A percentile compares a stretch with the other conserved stretches of the same genome.
Conservation (phyloP, 441 rosid species). For the Syzygium malaccense region DNA sequence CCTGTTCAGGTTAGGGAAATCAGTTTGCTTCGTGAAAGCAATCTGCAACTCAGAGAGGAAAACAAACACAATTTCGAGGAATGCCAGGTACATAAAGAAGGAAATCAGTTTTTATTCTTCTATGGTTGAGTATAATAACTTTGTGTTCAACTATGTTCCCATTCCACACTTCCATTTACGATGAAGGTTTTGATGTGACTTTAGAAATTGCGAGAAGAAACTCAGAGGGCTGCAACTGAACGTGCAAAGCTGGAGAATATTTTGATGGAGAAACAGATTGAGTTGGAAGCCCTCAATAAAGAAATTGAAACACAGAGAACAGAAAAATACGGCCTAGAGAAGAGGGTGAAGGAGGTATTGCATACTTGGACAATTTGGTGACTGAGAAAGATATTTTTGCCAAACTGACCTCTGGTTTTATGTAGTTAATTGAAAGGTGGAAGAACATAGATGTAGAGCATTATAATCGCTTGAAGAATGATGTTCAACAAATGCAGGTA, state of each 20-base stretch:
- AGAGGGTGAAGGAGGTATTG: constrained; percentile 73
- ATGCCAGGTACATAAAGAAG: constrained; percentile 54
- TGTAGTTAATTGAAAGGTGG: constrained; percentile 63
- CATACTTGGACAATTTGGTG: constrained; percentile 2
- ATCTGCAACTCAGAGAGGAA: constrained; percentile 95
- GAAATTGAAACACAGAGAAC: constrained; percentile 58
- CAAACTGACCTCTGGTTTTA: constrained; percentile 3
- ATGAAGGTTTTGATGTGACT: background rate
- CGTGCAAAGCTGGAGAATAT: constrained; percentile 43
- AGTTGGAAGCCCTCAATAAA: constrained; percentile 63
- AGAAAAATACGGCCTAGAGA: constrained; percentile 60
- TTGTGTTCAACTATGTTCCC: background rate
- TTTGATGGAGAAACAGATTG: constrained; percentile 58
- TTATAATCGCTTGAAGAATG: constrained; percentile 67
- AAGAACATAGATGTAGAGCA: constrained; percentile 73
- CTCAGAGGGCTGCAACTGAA: constrained; percentile 52
- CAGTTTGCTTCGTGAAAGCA: constrained; percentile 94
- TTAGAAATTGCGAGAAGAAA: constrained; percentile 81
- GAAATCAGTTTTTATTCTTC: background rate
- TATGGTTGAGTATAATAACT: background rate
- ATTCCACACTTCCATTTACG: background rate
- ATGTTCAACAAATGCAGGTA: constrained; percentile 60
- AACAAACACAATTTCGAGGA: constrained; percentile 96
- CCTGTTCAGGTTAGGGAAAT: constrained; percentile 74
- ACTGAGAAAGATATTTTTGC: constrained; percentile 9